Percentiles rank a stretch among this genome's conserved stretches.
phyloP scores from a whole-genome alignment of 192 early-diverging fungal genomes.

The Umbelopsis ramanniana region DNA sequence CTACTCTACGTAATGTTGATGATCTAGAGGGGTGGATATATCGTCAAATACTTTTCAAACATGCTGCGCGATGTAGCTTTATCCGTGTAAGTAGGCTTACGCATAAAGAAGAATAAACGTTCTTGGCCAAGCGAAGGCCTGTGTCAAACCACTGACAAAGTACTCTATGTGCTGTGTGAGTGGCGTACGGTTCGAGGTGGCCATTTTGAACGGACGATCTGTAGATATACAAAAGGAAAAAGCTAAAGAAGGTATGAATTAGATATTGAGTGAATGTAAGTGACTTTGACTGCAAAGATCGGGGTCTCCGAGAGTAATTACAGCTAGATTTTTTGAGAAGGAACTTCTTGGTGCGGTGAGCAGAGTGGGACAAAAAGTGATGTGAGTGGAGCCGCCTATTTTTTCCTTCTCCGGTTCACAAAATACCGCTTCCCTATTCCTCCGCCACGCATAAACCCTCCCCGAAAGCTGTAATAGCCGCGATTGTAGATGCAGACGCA shows the following conservation, averaged over 20 bases:
- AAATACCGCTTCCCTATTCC: neutral
- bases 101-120: constrained; percentile 35
- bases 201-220: neutral
- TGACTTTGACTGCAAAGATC: neutral
- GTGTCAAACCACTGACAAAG: constrained; percentile 31
- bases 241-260: neutral
- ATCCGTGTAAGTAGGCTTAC: constrained; percentile 8
- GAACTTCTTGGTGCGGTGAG: neutral
- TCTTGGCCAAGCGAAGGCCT: constrained; percentile 37
- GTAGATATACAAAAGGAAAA: neutral
- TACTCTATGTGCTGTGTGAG: constrained; percentile 30
- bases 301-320: neutral
- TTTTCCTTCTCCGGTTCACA: constrained; percentile 17
- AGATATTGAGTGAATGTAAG: neutral
- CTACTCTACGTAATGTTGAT: constrained; percentile 24
- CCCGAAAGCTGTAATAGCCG: neutral
- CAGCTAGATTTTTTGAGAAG: neutral
- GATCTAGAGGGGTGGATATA: constrained; percentile 26
- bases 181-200: constrained; percentile 17
- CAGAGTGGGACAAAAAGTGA: too few species aligned
- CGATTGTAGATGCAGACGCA: constrained; percentile 39
- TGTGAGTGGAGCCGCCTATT: neutral
- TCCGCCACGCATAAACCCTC: neutral
- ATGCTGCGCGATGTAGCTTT: neutral
- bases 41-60: neutral